Percentiles rank a stretch among this genome's conserved stretches.
phyloP scores from a whole-genome alignment of 2,329 filamentous ascomycete species.

The Leptodontidium sp. region DNA sequence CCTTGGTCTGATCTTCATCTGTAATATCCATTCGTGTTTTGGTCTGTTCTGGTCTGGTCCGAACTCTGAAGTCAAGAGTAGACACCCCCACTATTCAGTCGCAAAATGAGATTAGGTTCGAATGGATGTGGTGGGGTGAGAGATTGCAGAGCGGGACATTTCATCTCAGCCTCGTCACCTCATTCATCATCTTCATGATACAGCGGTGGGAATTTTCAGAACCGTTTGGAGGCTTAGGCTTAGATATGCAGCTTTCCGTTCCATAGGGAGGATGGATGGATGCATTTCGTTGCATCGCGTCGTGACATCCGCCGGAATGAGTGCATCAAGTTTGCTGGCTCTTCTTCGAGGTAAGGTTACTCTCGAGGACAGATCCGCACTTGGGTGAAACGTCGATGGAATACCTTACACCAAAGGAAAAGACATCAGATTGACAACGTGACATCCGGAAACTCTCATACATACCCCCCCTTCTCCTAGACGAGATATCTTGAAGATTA shows the following conservation, averaged over 20 bases:
- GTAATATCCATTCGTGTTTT: conserved; percentile 1
- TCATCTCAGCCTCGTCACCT: conserved; percentile 11
- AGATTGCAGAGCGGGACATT: conserved; percentile 5
- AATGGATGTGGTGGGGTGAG: neutral
- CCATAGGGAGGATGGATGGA: neutral
- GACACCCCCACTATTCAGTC: neutral
- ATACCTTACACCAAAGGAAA: neutral
- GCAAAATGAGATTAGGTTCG: conserved; percentile 20
- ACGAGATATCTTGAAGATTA: neutral
- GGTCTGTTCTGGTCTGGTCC: neutral
- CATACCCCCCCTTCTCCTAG: neutral
- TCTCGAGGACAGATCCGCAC: too few relatives aligned
- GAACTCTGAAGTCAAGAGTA: neutral
- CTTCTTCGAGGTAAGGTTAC: too few relatives aligned
- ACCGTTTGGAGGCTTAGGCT: neutral
- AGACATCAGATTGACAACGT: too few relatives aligned
- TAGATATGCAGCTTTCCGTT: conserved; percentile 4
- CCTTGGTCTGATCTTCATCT: neutral
- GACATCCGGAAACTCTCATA: too few relatives aligned
- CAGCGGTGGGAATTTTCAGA: neutral
- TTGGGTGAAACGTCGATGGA: too few relatives aligned
- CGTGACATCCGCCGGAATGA: neutral
- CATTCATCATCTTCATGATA: neutral
- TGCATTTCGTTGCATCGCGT: too few relatives aligned
- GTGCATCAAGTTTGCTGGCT: neutral